These are phyloP conservation scores for Penicillium palitans DNA, from an alignment of 2,329 filamentous ascomycete species.

Conservation along the genomic window DNA sequence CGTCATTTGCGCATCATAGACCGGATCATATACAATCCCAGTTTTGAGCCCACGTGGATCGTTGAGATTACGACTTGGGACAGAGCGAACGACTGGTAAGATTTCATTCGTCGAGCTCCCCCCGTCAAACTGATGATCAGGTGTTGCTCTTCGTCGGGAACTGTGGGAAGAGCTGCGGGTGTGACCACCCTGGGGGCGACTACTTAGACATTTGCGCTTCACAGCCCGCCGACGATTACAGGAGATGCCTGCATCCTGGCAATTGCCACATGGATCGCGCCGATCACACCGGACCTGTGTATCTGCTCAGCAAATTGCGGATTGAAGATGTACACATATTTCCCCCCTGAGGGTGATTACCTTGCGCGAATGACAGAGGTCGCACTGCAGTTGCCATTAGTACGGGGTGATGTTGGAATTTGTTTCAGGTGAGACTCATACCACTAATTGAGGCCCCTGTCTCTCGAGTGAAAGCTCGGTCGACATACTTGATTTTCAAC, in stretches of 20 bases:
- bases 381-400: constrained; percentile 16
- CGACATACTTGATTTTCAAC: not conserved
- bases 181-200: not conserved
- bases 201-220: constrained; percentile 5
- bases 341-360: not conserved
- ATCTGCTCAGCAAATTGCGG: not conserved
- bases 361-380: constrained; percentile 23
- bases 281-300: constrained; percentile 26
- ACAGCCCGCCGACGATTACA: constrained; percentile 17
- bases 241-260: constrained; percentile 19
- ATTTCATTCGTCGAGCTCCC: not conserved
- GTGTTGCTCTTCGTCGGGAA: not conserved
- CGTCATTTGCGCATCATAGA: constrained; percentile 19
- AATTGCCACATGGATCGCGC: constrained; percentile 25
- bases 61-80: not conserved
- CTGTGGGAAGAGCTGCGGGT: not conserved
- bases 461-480: not conserved
- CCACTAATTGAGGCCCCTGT: not conserved
- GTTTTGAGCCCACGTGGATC: not conserved
- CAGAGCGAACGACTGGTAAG: not conserved
- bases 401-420: not conserved
- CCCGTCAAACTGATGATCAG: not conserved
- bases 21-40: constrained; percentile 13
- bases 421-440: not conserved
- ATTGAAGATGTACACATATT: not conserved